Conservation (phyloP, 1,284 basidiomycete genomes). For the Coniophora puteana region DNA sequence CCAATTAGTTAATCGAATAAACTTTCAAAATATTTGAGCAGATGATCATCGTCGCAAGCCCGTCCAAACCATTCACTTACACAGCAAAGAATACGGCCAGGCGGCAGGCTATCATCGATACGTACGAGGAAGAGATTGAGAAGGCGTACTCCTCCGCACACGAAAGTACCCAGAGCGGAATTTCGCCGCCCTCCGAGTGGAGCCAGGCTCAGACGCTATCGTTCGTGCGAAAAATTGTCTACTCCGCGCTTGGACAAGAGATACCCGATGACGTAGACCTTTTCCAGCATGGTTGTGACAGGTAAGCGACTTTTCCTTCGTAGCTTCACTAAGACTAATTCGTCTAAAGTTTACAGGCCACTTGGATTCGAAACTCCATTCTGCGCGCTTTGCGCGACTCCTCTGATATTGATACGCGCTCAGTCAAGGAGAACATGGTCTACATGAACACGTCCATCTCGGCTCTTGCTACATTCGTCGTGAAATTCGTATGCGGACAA, state of each 20-base stretch:
- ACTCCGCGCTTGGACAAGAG: constrained; percentile 19
- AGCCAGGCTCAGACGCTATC: constrained; percentile 11
- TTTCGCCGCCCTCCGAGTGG: constrained; percentile 26
- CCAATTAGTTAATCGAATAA: too few species aligned
- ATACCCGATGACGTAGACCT: constrained; percentile 35
- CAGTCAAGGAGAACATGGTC: constrained; percentile 22
- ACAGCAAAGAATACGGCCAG: constrained; percentile 27
- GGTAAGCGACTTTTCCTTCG: constrained; percentile 22
- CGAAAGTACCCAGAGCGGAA: constrained; percentile 17
- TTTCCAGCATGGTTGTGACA: constrained; percentile 43
- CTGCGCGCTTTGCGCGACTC: constrained; percentile 21
- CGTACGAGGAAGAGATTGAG: constrained; percentile 31
- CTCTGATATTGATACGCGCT: constrained; percentile 1
- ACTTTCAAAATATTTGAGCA: too few species aligned
- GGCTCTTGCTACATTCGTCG: constrained; percentile 12
- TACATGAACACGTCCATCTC: constrained; percentile 30
- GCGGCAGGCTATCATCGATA: constrained; percentile 22
- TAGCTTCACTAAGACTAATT: background rate
- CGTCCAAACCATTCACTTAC: constrained; percentile 26
- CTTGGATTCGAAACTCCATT: constrained; percentile 37
- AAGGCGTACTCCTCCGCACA: constrained; percentile 22
- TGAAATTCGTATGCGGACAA: too few species aligned
- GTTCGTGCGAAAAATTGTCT: constrained; percentile 28
- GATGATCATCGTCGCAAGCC: constrained; percentile 32
- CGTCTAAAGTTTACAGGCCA: constrained; percentile 35